Conservation (phyloP, 805 yeast genomes). For the Zygotorulaspora chibaensis region DNA sequence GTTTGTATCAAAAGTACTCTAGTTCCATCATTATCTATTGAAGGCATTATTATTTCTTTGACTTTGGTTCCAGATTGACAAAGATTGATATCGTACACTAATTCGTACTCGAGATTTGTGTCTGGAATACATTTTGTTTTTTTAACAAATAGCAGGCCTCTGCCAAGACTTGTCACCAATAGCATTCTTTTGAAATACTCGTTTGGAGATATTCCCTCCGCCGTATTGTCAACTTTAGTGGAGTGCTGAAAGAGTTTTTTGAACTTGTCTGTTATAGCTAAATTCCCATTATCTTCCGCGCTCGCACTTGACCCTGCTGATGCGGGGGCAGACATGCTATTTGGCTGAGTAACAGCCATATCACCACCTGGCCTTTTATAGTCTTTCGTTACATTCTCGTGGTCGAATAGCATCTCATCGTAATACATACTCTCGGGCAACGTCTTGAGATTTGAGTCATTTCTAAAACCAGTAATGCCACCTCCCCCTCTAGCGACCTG, state of each 20-base stretch:
- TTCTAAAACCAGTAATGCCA: constrained; percentile 40
- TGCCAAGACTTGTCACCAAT: constrained; percentile 58
- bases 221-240: constrained; percentile 12
- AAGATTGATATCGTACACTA: constrained; percentile 52
- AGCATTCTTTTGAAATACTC: constrained; percentile 47
- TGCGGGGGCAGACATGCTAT: constrained; percentile 1
- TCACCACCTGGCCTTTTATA: constrained; percentile 20
- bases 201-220: constrained; percentile 26
- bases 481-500: constrained; percentile 47
- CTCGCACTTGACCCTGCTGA: neutral
- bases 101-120: constrained; percentile 38
- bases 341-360: neutral
- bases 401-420: constrained; percentile 22
- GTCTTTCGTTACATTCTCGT: constrained; percentile 16
- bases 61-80: constrained; percentile 49
- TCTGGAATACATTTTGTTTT: constrained; percentile 35
- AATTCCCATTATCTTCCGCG: constrained; percentile 11
- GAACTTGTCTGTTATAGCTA: constrained; percentile 25
- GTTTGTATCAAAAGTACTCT: constrained; percentile 53
- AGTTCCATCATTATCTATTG: constrained; percentile 36
- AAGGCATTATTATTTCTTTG: constrained; percentile 50
- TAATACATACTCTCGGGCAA: constrained; percentile 33
- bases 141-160: constrained; percentile 50
- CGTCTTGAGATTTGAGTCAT: constrained; percentile 23
- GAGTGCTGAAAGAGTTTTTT: constrained; percentile 29